These are phyloP conservation scores for Pseudonitzschia multistriata DNA, from an alignment of 108 stramenopile genomes.

Conservation along the genomic window DNA sequence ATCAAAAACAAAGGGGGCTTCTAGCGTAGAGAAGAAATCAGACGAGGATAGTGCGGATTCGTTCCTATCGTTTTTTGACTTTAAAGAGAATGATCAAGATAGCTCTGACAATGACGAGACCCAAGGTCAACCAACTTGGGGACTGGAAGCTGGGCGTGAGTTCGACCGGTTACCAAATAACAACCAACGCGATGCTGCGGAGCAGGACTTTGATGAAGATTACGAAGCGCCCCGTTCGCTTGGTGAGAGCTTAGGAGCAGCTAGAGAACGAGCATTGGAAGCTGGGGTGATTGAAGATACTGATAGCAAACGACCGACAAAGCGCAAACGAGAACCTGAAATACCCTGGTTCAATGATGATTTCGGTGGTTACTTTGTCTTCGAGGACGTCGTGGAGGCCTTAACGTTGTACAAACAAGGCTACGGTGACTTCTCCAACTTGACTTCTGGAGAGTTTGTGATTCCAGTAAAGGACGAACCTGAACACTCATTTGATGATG, in stretches of 20 bases:
- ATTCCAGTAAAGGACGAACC: conserved; percentile 56
- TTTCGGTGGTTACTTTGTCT: conserved; percentile 83
- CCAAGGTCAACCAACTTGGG: conserved; percentile 65
- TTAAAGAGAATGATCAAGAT: conserved; percentile 30
- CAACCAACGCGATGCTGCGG: conserved; percentile 33
- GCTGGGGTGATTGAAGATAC: conserved; percentile 73
- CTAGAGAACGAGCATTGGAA: conserved; percentile 57
- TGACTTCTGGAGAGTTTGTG: conserved; percentile 62
- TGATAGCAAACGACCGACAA: conserved; percentile 53
- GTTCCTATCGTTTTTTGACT: conserved; percentile 34
- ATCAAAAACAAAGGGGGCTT: not conserved
- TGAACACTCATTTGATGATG: conserved; percentile 32
- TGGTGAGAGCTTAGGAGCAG: conserved; percentile 57
- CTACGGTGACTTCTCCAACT: conserved; percentile 60
- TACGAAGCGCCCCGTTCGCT: conserved; percentile 43
- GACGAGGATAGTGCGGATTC: conserved; percentile 33
- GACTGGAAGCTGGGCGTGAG: conserved; percentile 39
- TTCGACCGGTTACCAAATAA: conserved; percentile 37
- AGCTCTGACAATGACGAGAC: conserved; percentile 32
- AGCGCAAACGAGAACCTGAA: conserved; percentile 60
- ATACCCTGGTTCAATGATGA: conserved; percentile 89
- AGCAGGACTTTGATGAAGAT: conserved; percentile 48
- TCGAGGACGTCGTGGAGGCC: conserved; percentile 88
- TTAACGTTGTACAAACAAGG: conserved; percentile 70
- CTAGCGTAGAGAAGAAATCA: conserved; percentile 20